Conservation (phyloP, 352 stramenopile species). For the Globisporangium cederbergense region DNA sequence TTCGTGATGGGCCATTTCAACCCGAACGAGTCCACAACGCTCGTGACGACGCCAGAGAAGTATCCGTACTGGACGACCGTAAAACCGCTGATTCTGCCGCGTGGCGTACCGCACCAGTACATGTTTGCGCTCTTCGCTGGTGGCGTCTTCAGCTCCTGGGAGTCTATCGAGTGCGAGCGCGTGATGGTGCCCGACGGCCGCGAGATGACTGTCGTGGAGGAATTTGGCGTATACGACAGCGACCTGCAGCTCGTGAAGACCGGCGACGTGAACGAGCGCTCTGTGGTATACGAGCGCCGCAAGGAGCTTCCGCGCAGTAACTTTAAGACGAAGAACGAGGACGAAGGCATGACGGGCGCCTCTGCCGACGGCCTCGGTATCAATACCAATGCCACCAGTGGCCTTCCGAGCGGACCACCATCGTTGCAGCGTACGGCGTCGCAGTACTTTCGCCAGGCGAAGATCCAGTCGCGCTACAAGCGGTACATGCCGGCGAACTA, state of each 20-base stretch:
- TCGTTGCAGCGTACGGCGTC: slow-evolving; percentile 31
- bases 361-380: background rate
- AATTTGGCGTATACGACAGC: slow-evolving; percentile 65
- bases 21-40: slow-evolving; percentile 87
- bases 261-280: slow-evolving; percentile 50
- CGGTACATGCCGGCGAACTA: slow-evolving; percentile 75
- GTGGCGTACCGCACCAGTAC: slow-evolving; percentile 84
- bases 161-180: slow-evolving; percentile 67
- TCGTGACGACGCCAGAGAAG: slow-evolving; percentile 94
- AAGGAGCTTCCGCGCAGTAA: slow-evolving; percentile 20
- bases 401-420: background rate
- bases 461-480: slow-evolving; percentile 81
- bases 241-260: slow-evolving; percentile 63
- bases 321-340: slow-evolving; percentile 18
- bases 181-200: slow-evolving; percentile 73
- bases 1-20: slow-evolving; percentile 89
- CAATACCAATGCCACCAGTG: slow-evolving; percentile 1
- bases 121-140: slow-evolving; percentile 90
- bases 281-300: slow-evolving; percentile 54
- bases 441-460: slow-evolving; percentile 60
- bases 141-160: slow-evolving; percentile 80
- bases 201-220: slow-evolving; percentile 79
- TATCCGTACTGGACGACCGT: slow-evolving; percentile 96
- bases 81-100: slow-evolving; percentile 91
- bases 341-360: slow-evolving; percentile 21